A percentile compares a stretch with the other conserved stretches of the same genome.
These are phyloP conservation scores for Phytophthora cryptogea DNA, from an alignment of 352 stramenopile genomes.

Conservation along the genomic window DNA sequence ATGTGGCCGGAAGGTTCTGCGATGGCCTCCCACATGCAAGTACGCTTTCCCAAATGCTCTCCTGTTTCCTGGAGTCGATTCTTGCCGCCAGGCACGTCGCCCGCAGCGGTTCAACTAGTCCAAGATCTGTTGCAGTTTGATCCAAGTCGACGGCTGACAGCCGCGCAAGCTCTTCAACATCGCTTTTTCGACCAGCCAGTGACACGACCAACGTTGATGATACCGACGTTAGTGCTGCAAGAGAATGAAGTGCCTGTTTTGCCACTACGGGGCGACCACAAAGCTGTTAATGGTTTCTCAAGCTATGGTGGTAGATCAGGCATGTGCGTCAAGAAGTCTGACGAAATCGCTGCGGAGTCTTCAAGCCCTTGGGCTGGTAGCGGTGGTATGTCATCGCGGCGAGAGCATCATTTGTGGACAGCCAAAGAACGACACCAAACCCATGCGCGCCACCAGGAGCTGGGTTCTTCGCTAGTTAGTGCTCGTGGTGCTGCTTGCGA, in stretches of 20 bases:
- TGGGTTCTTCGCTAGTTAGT: slow-evolving; percentile 25
- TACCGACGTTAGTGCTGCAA: slow-evolving; percentile 13
- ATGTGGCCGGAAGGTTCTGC: slow-evolving; percentile 92
- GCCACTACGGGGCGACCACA: slow-evolving; percentile 24
- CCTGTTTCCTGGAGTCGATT: slow-evolving; percentile 67
- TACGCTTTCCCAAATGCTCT: slow-evolving; percentile 91
- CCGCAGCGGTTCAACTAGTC: slow-evolving; percentile 82
- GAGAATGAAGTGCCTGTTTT: slow-evolving; percentile 25
- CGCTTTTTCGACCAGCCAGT: slow-evolving; percentile 90
- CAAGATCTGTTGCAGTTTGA: slow-evolving; percentile 93
- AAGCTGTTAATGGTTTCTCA: slow-evolving; percentile 9
- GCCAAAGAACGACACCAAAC: slow-evolving; percentile 26
- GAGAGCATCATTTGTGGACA: slow-evolving; percentile 27
- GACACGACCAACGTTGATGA: slow-evolving; percentile 44
- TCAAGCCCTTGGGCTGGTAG: slow-evolving; percentile 16
- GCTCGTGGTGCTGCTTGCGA: slow-evolving; percentile 18
- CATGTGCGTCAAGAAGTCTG: slow-evolving; percentile 17
- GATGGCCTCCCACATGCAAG: slow-evolving; percentile 91
- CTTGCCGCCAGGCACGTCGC: slow-evolving; percentile 70
- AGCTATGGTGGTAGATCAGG: slow-evolving; percentile 14
- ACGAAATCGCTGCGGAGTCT: slow-evolving; percentile 8
- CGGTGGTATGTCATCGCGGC: slow-evolving; percentile 25
- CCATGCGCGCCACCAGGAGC: slow-evolving; percentile 21
- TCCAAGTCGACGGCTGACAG: slow-evolving; percentile 85
- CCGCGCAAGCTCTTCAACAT: slow-evolving; percentile 92